Evolutionary conservation across 805 yeast genomes (phyloP).

Genomic region (Kuraishia hungarica): DNA sequence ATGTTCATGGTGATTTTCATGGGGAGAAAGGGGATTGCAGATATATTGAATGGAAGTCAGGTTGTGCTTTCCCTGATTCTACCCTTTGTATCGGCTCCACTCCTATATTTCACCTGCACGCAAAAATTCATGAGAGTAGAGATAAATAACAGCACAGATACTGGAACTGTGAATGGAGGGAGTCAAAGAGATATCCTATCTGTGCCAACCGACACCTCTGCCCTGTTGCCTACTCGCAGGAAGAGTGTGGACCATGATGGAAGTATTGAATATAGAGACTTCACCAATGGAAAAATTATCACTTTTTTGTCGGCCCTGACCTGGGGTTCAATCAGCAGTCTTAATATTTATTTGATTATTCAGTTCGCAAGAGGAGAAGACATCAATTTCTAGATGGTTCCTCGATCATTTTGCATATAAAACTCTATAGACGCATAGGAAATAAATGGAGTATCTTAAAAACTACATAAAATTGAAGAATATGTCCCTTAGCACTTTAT

Average conservation of each 20-base stretch:
- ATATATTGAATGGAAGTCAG: slow-evolving; percentile 78
- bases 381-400: slow-evolving; percentile 16
- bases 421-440: background rate
- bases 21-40: slow-evolving; percentile 65
- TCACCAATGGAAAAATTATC: slow-evolving; percentile 56
- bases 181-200: background rate
- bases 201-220: slow-evolving; percentile 3
- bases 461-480: too few species aligned
- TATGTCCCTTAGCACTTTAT: too few species aligned
- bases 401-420: background rate
- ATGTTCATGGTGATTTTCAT: slow-evolving; percentile 59
- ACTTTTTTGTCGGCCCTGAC: slow-evolving; percentile 42
- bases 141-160: slow-evolving; percentile 12
- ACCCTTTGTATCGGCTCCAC: slow-evolving; percentile 80
- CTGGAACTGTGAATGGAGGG: slow-evolving; percentile 1
- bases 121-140: slow-evolving; percentile 61
- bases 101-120: slow-evolving; percentile 71
- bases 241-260: slow-evolving; percentile 6
- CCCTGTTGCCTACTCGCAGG: background rate
- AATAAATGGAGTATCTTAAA: background rate
- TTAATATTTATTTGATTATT: slow-evolving; percentile 50
- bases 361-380: slow-evolving; percentile 26
- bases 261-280: slow-evolving; percentile 29
- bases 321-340: slow-evolving; percentile 65
- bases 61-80: slow-evolving; percentile 74